Percentiles rank a stretch among this genome's conserved stretches.
Evolutionary conservation across 2,329 filamentous ascomycete species (phyloP).

Genomic region (Sclerotinia subarctica): DNA sequence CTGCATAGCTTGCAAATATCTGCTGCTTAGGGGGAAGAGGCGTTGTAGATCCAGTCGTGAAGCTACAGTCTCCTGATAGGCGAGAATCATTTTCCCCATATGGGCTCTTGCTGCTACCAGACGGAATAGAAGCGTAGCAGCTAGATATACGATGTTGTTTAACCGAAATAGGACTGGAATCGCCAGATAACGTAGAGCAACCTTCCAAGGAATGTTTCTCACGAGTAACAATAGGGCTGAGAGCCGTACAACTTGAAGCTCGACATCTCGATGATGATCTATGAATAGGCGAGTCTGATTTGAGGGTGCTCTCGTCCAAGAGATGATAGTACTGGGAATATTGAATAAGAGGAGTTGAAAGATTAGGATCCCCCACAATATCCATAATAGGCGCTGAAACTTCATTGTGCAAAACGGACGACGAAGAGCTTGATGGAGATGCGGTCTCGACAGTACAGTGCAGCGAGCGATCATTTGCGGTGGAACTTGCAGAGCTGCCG

Average conservation of each 20-base stretch:
- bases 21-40: background rate
- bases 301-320: background rate
- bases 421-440: background rate
- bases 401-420: background rate
- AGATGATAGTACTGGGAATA: background rate
- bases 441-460: slow-evolving; percentile 6
- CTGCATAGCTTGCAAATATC: background rate
- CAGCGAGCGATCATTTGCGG: background rate
- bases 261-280: background rate
- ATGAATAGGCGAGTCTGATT: background rate
- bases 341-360: slow-evolving; percentile 9
- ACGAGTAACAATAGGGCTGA: background rate
- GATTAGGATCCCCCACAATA: background rate
- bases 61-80: background rate
- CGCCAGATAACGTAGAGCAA: background rate
- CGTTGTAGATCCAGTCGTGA: slow-evolving; percentile 7
- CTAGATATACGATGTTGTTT: slow-evolving; percentile 12
- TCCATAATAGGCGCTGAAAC: background rate
- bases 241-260: background rate
- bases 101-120: background rate
- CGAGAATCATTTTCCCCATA: background rate
- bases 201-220: background rate
- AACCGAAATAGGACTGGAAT: background rate
- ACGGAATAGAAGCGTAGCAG: slow-evolving; percentile 8
- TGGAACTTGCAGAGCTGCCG: background rate